Base-by-base conservation (phyloP, 352 stramenopile species). In the Thalassiosira livingstoniorum region DNA sequence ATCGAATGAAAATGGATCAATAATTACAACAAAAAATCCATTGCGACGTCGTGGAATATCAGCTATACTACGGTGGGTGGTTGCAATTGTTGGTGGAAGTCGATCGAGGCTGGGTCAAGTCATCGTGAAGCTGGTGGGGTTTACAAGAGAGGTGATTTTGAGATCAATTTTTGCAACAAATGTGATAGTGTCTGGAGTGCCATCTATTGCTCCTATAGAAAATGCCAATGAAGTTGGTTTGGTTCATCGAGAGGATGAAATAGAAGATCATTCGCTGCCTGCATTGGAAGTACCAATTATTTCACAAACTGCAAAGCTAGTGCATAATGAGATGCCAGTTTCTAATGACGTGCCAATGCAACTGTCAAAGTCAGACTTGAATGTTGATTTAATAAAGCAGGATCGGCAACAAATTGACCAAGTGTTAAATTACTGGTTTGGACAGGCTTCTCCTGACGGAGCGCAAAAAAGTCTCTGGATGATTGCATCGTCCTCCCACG, bases 401-500 rank as follows among this genome's bases (percentile, higher is more conserved):
- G 73, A 83, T 62, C 29, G 55, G 73, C 15, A 42, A 54, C 37
- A 75, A 37, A 94, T 94, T 63, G 42, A 87, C 15, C 45, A 78
- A 67, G 86, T 94, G 1, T 75, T 94, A 7, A 75, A 76, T n/a
- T 92, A 88, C 68, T 94, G 89, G 89, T 92, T 92, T 77, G 89
- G 89, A 47, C 81, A 90, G 79, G 76, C 86, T 53, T 71, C 74
- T 31, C 87, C 87, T 11, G 83, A 94, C 68, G 55, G 65, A 43
- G 70, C 83, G 15, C 90, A 93, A 78, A 93, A 94, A 51, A 83
- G 82, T 61, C 71, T 94, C 1, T 94, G 90, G 90, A 94, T 94
- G 90, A 93, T 94, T 81, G 80, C 87, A 42, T 71, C 85, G 29
- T 88, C 82, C 42, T 91, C 89, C 0, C 47, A 61, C 43, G 42